Conservation (phyloP, 2,329 filamentous ascomycete genomes). For the Curvularia sp. region DNA sequence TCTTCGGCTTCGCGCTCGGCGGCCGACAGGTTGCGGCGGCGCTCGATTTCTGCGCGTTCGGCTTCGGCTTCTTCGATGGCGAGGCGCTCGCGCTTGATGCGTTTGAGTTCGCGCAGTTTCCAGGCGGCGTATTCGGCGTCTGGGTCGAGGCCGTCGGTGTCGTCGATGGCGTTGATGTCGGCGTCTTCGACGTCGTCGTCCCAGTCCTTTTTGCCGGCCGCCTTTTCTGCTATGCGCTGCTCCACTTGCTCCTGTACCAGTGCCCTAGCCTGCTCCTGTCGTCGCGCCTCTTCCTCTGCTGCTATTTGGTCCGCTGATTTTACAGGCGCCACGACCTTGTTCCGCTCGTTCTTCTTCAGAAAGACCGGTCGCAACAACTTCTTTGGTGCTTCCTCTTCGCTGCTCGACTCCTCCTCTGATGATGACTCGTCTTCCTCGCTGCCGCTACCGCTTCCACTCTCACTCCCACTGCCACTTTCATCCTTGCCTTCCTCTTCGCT, state of each 20-base stretch:
- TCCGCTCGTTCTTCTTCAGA: constrained; percentile 68
- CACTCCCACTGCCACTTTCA: constrained; percentile 22
- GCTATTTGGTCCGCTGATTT: constrained; percentile 52
- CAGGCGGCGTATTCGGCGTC: constrained; percentile 90
- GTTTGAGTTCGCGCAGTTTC: constrained; percentile 89
- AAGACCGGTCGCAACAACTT: constrained; percentile 71
- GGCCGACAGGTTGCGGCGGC: constrained; percentile 81
- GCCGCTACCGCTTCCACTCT: constrained; percentile 23
- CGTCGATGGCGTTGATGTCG: constrained; percentile 79
- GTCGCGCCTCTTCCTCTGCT: constrained; percentile 62
- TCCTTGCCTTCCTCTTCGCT: constrained; percentile 45
- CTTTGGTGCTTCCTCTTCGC: constrained; percentile 64
- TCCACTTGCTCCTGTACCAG: constrained; percentile 89
- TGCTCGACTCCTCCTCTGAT: constrained; percentile 62
- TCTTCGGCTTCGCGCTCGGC: constrained; percentile 90
- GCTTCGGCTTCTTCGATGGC: constrained; percentile 83
- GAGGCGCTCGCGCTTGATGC: constrained; percentile 85
- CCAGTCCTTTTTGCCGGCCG: constrained; percentile 83
- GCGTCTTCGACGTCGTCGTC: constrained; percentile 72
- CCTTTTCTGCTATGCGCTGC: constrained; percentile 77
- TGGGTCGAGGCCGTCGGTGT: constrained; percentile 84
- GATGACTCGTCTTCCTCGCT: constrained; percentile 44
- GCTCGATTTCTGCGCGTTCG: constrained; percentile 87
- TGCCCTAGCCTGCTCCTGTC: constrained; percentile 75
- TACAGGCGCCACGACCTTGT: constrained; percentile 41